Evolutionary conservation across 2,329 filamentous ascomycete species (phyloP), one percentile per base, ranked within the genome.

Genomic region (Penicillium sp.): DNA sequence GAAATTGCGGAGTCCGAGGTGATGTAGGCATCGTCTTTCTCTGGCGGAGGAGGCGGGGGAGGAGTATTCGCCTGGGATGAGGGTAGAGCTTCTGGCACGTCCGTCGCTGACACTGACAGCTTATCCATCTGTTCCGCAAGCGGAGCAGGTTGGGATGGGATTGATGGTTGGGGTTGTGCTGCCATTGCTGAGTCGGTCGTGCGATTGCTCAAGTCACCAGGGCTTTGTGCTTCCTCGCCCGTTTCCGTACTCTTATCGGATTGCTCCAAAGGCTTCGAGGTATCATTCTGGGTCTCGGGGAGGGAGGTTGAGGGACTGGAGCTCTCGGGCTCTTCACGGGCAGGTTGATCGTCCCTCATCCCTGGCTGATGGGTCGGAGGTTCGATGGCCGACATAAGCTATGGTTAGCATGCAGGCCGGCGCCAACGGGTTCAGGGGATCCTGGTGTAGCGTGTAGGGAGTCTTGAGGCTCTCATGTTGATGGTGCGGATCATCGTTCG

Each of bases 1-100:
- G 69, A 73, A 43, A 68, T 74, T 57, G 69, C 71, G 1, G 72
- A 75, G 23, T 72, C 75, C 44, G 73, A 69, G 51, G 74, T 72
- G 16, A 76, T 65, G 60, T 80, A 81, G 28, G 69, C 65, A 40
- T 75, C 70, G 56, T 79, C 76, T 57, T 77, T 77, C 2, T 72
- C 69, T 2, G 76, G 73, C 3, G 69, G 75, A 3, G 74, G 69
- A 38, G 76, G 75, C 8, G 49, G 55, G 29, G 53, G 46, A 24
- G 75, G 74, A 11, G 57, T 48, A 16, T 60, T 60, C 23, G 47
- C 40, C 24, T 42, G 50, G 16, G 52, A 44, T 9, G 51, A 42
- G 11, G 48, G 46, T 14, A 46, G 46, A 13, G 46, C 46, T 27
- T 61, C 56, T 14, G 58, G 41, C 18, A 48, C 53, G 16, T 57